A percentile compares a stretch with the other conserved stretches of the same genome.
Evolutionary conservation across 805 yeast genomes (phyloP).

Genomic region (Pichia nanzhaoensis): DNA sequence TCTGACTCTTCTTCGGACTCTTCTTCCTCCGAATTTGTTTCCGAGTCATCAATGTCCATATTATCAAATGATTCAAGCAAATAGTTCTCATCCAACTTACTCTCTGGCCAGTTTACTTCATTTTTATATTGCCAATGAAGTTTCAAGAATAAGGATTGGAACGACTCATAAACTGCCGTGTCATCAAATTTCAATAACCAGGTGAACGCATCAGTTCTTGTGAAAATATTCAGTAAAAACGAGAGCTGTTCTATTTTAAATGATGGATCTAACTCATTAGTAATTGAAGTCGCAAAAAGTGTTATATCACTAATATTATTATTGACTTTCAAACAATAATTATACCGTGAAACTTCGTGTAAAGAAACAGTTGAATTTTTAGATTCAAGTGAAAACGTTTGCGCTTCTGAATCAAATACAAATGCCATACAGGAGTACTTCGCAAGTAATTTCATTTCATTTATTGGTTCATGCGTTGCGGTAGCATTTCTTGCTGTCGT

Average conservation of each 20-base stretch:
- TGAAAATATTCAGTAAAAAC: slow-evolving; percentile 58
- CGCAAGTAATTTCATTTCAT: slow-evolving; percentile 14
- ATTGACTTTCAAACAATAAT: slow-evolving; percentile 44
- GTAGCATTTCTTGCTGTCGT: too few species aligned
- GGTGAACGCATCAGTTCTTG: slow-evolving; percentile 41
- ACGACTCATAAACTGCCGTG: slow-evolving; percentile 35
- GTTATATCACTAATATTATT: slow-evolving; percentile 14
- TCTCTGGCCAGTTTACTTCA: slow-evolving; percentile 40
- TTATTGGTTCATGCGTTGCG: slow-evolving; percentile 7
- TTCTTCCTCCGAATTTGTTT: slow-evolving; percentile 28
- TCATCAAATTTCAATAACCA: slow-evolving; percentile 54
- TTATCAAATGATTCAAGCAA: slow-evolving; percentile 44
- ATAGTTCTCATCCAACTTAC: slow-evolving; percentile 46
- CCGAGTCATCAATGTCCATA: slow-evolving; percentile 30
- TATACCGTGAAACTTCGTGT: slow-evolving; percentile 41
- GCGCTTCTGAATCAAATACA: slow-evolving; percentile 47
- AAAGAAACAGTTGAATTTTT: slow-evolving; percentile 32
- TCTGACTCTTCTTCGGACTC: slow-evolving; percentile 28
- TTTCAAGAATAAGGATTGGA: slow-evolving; percentile 47
- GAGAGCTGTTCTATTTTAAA: slow-evolving; percentile 50
- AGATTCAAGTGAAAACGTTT: slow-evolving; percentile 40
- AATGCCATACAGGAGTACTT: slow-evolving; percentile 34
- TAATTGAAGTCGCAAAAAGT: slow-evolving; percentile 36
- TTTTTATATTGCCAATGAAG: slow-evolving; percentile 59
- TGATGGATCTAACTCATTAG: slow-evolving; percentile 54